Percentiles rank a stretch among this genome's conserved stretches.
Conservation (phyloP, 2,329 filamentous ascomycete genomes). For the Aspergillus viridinutans region DNA sequence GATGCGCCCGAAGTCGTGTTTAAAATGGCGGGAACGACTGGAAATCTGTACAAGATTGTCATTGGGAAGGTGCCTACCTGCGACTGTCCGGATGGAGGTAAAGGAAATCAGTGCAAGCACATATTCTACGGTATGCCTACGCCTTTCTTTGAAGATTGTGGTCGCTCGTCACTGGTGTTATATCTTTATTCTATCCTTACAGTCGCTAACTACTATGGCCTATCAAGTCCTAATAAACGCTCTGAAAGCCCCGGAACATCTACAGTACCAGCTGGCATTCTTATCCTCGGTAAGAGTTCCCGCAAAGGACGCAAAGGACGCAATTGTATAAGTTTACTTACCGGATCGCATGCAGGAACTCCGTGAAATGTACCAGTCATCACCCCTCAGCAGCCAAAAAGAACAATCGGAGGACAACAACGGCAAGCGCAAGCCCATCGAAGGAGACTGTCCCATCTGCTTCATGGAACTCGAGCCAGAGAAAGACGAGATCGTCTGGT, state of each 20-base stretch:
- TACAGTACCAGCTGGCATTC: conserved; percentile 59
- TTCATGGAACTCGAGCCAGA: conserved; percentile 51
- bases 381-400: conserved; percentile 47
- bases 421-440: conserved; percentile 54
- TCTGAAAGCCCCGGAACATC: conserved; percentile 52
- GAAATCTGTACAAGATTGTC: conserved; percentile 58
- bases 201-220: conserved; percentile 14
- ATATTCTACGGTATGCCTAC: conserved; percentile 50
- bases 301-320: no score
- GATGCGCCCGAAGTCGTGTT: conserved; percentile 49
- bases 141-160: neutral
- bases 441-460: conserved; percentile 62
- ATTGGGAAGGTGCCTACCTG: conserved; percentile 52
- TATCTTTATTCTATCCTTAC: conserved; percentile 8
- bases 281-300: conserved; percentile 42
- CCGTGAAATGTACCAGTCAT: conserved; percentile 50
- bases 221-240: conserved; percentile 52
- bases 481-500: conserved; percentile 52
- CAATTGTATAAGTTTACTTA: neutral
- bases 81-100: conserved; percentile 51
- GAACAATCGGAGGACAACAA: conserved; percentile 32
- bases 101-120: conserved; percentile 62
- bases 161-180: neutral
- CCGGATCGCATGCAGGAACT: conserved; percentile 43
- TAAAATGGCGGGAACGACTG: conserved; percentile 57